Percentiles rank a stretch among this genome's conserved stretches.
These are phyloP conservation scores for Aspergillus caelatus DNA, from an alignment of 2,329 filamentous ascomycete genomes.

Conservation along the genomic window DNA sequence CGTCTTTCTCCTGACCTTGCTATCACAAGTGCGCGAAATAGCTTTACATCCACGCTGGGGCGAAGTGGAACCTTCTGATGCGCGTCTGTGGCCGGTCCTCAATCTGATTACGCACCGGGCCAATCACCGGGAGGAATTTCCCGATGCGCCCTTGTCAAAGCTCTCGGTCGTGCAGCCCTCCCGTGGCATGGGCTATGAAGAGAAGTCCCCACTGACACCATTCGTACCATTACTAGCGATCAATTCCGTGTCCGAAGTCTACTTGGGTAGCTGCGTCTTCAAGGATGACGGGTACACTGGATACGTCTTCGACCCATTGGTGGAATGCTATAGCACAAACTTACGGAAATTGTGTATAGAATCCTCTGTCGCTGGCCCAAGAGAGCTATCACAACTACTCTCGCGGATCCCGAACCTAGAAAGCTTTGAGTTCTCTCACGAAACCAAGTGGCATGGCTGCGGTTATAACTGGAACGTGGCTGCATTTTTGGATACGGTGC, in stretches of 20 bases:
- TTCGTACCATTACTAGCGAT: slow-evolving; percentile 5
- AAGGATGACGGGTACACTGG: slow-evolving; percentile 11
- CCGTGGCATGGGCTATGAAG: slow-evolving; percentile 5
- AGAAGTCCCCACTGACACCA: slow-evolving; percentile 1
- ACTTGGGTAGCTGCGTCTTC: slow-evolving; percentile 6
- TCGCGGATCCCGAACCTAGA: slow-evolving; percentile 11
- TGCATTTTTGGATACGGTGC: slow-evolving; percentile 6
- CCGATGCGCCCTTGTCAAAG: slow-evolving; percentile 4
- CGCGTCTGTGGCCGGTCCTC: slow-evolving; percentile 2
- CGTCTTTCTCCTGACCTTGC: slow-evolving; percentile 10
- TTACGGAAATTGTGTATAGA: slow-evolving; percentile 2
- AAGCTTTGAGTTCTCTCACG: slow-evolving; percentile 9
- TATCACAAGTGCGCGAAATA: slow-evolving; percentile 2
- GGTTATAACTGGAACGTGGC: slow-evolving; percentile 7
- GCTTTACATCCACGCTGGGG: slow-evolving; percentile 6
- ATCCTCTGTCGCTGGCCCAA: slow-evolving; percentile 2
- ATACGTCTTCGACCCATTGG: not conserved
- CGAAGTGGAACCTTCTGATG: not conserved
- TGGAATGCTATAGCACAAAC: slow-evolving; percentile 7
- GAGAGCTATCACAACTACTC: slow-evolving; percentile 9
- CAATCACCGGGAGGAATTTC: slow-evolving; percentile 5
- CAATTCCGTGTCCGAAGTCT: slow-evolving; percentile 7
- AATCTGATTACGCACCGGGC: slow-evolving; percentile 3
- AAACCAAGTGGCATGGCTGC: slow-evolving; percentile 10
- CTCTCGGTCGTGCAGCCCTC: not conserved